phyloP scores from a whole-genome alignment of 2,329 filamentous ascomycete species.

The Hymenoscyphus albidus region DNA sequence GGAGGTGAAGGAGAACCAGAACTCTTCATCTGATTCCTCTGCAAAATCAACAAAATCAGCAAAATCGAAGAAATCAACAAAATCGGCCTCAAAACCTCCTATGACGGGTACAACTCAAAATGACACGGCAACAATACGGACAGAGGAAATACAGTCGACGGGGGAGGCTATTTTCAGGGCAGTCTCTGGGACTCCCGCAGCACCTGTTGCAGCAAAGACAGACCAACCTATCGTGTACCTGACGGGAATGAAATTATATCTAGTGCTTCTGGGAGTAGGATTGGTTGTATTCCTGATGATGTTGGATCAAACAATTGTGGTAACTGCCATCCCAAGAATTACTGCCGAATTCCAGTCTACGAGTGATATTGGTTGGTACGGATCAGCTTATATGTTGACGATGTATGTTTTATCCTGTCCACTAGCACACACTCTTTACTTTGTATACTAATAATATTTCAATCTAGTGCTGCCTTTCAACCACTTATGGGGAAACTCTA shows the following conservation, averaged over 20 bases:
- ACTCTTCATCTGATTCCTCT: background rate
- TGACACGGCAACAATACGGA: background rate
- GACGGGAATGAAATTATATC: constrained; percentile 16
- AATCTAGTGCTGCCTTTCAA: constrained; percentile 16
- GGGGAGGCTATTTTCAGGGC: background rate
- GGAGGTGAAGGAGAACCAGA: background rate
- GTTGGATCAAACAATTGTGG: constrained; percentile 42
- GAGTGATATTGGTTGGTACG: constrained; percentile 38
- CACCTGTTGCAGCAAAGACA: background rate
- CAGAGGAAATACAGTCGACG: background rate
- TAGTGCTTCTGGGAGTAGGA: constrained; percentile 20
- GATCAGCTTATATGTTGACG: constrained; percentile 35
- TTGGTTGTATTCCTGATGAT: constrained; percentile 27
- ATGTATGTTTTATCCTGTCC: constrained; percentile 9
- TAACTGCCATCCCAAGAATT: constrained; percentile 37
- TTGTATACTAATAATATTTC: background rate
- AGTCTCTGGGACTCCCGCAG: background rate
- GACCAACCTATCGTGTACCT: background rate
- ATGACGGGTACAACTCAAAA: background rate
- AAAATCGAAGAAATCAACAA: background rate
- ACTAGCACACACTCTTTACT: background rate
- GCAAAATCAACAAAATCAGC: background rate
- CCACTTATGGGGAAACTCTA: constrained; percentile 21
- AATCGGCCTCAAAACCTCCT: background rate
- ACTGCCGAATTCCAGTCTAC: constrained; percentile 36